A percentile compares a stretch with the other conserved stretches of the same genome.
Conservation (phyloP, 163 green algal species). For the Smithsoniella earleae region DNA sequence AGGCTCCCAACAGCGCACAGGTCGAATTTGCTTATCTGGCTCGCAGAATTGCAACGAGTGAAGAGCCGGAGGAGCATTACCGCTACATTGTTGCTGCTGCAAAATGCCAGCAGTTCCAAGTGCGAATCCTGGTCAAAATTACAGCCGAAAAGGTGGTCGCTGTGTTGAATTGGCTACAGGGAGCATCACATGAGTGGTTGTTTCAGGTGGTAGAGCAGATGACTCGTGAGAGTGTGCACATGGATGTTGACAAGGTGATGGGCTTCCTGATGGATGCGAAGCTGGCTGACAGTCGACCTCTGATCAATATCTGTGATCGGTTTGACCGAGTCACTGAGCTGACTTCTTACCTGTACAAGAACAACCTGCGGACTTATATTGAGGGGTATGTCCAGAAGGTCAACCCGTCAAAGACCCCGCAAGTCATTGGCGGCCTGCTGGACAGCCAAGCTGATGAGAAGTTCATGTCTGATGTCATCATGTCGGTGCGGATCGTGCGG, state of each 20-base stretch:
- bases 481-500: constrained; percentile 62
- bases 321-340: constrained; percentile 77
- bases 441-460: constrained; percentile 88
- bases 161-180: no score
- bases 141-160: not conserved
- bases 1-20: constrained; percentile 73
- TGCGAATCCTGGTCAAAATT: not conserved
- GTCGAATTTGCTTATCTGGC: constrained; percentile 35
- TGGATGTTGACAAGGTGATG: constrained; percentile 71
- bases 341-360: constrained; percentile 88
- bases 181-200: no score
- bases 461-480: constrained; percentile 97
- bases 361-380: constrained; percentile 98
- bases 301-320: constrained; percentile 99
- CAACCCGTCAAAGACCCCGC: constrained; percentile 65
- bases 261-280: constrained; percentile 98
- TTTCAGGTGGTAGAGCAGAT: constrained; percentile 92
- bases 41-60: constrained; percentile 34
- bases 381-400: constrained; percentile 99
- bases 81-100: constrained; percentile 99
- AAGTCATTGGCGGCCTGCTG: constrained; percentile 91
- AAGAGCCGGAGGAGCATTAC: constrained; percentile 89
- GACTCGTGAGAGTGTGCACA: constrained; percentile 80
- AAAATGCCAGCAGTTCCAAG: constrained; percentile 39
- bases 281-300: constrained; percentile 87